A percentile compares a stretch with the other conserved stretches of the same genome.
These are phyloP conservation scores for Phaeomoniella chlamydospora DNA, from an alignment of 2,329 filamentous ascomycete species.

Conservation along the genomic window DNA sequence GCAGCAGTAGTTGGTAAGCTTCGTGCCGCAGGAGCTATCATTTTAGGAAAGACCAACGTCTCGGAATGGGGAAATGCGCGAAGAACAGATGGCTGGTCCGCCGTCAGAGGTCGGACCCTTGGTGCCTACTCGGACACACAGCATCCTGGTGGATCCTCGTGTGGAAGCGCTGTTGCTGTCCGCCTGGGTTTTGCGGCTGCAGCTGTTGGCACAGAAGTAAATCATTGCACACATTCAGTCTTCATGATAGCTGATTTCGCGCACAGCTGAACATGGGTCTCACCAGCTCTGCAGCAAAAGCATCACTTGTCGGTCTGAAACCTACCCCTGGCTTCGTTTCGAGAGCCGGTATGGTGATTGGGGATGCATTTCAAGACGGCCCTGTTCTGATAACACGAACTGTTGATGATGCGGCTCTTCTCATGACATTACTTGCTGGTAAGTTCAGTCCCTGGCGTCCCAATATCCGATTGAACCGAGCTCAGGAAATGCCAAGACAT, in stretches of 20 bases:
- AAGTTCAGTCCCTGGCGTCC: too few species aligned
- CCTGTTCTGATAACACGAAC: background rate
- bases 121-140: background rate
- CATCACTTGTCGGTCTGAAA: background rate
- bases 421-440: background rate
- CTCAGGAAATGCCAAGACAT: background rate
- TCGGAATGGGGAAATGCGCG: slow-evolving; percentile 12
- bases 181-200: background rate
- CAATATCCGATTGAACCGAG: too few species aligned
- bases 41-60: slow-evolving; percentile 44
- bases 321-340: background rate
- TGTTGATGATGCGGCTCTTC: background rate
- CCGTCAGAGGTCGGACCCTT: slow-evolving; percentile 1
- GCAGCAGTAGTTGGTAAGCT: slow-evolving; percentile 35
- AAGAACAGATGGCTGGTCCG: background rate
- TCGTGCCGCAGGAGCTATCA: slow-evolving; percentile 35
- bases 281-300: background rate
- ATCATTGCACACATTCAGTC: too few species aligned
- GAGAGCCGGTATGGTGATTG: background rate
- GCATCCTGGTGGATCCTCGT: background rate
- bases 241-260: too few species aligned
- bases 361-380: background rate
- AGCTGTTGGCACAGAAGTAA: background rate
- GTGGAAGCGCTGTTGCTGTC: background rate
- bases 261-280: too few species aligned